A percentile compares a stretch with the other conserved stretches of the same genome.
phyloP scores from a whole-genome alignment of 164 flowering plant genomes.

The Taxillus chinensis region DNA sequence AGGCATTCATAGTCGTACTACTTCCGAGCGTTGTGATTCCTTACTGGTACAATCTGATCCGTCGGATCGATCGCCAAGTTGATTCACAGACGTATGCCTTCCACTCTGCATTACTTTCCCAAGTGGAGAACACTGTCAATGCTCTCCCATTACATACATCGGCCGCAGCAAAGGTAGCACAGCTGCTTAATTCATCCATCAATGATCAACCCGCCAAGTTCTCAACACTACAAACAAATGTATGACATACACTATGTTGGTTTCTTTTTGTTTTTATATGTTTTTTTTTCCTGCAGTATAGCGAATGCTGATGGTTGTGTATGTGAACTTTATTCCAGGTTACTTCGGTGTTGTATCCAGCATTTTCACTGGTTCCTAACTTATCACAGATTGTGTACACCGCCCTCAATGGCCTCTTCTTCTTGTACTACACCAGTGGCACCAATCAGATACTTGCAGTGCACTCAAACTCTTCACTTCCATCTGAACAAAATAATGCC shows the following conservation, averaged over 20 bases:
- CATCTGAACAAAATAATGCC: not conserved
- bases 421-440: conserved; percentile 28
- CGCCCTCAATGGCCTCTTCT: conserved; percentile 36
- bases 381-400: conserved; percentile 42
- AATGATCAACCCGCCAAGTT: not conserved
- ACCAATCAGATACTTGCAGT: conserved; percentile 21
- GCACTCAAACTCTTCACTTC: conserved; percentile 29
- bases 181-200: conserved; percentile 17
- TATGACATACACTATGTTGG: too few species aligned
- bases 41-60: conserved; percentile 10
- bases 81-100: conserved; percentile 1
- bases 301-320: too few species aligned
- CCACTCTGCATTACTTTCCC: conserved; percentile 6
- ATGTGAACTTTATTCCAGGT: conserved; percentile 25
- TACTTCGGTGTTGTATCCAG: conserved; percentile 34
- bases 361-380: conserved; percentile 20
- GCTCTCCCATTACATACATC: conserved; percentile 14
- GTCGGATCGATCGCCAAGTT: conserved; percentile 10
- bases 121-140: conserved; percentile 17
- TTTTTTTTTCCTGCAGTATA: too few species aligned
- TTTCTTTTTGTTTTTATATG: too few species aligned
- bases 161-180: conserved; percentile 21
- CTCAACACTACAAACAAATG: too few species aligned
- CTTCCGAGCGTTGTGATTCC: conserved; percentile 21
- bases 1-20: conserved; percentile 22